Conservation (phyloP, 139 green algal genomes). For the Chlamydomonas eustigma region DNA sequence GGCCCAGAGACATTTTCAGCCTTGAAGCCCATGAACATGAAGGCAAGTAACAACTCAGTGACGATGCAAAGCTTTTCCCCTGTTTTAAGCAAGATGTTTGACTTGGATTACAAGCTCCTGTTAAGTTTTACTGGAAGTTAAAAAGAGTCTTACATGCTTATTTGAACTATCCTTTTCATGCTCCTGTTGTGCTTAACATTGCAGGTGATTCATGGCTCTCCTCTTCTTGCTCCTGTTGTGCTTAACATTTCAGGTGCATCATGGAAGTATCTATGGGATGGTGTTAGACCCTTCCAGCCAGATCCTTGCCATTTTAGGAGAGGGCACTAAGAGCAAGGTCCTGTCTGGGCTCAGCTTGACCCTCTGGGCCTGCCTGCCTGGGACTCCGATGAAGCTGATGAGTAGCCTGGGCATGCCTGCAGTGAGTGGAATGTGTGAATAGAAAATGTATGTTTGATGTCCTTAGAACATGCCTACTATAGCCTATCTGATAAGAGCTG, state of each 20-base stretch:
- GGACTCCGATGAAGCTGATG: neutral
- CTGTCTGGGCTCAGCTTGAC: neutral
- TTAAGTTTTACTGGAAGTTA: too few relatives aligned
- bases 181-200: too few relatives aligned
- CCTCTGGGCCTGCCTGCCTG: neutral
- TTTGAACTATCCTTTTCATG: too few relatives aligned
- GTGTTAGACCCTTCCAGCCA: neutral
- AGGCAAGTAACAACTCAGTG: constrained; percentile 7
- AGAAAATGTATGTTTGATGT: too few relatives aligned
- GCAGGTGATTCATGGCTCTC: too few relatives aligned
- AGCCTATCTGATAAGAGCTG: too few relatives aligned
- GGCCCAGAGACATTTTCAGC: neutral
- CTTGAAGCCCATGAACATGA: neutral
- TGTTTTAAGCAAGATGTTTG: too few relatives aligned
- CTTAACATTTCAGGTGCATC: too few relatives aligned
- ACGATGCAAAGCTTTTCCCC: neutral
- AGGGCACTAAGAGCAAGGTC: constrained; percentile 4
- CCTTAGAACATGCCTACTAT: too few relatives aligned
- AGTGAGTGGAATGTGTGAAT: neutral
- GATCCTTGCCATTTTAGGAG: neutral
- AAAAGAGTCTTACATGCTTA: too few relatives aligned
- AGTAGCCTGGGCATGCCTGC: neutral
- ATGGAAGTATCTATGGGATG: neutral
- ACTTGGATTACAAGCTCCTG: too few relatives aligned
- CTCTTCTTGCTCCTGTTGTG: too few relatives aligned